These are phyloP conservation scores for Paecilomyces formosus DNA, from an alignment of 2,329 filamentous ascomycete species.

Conservation along the genomic window DNA sequence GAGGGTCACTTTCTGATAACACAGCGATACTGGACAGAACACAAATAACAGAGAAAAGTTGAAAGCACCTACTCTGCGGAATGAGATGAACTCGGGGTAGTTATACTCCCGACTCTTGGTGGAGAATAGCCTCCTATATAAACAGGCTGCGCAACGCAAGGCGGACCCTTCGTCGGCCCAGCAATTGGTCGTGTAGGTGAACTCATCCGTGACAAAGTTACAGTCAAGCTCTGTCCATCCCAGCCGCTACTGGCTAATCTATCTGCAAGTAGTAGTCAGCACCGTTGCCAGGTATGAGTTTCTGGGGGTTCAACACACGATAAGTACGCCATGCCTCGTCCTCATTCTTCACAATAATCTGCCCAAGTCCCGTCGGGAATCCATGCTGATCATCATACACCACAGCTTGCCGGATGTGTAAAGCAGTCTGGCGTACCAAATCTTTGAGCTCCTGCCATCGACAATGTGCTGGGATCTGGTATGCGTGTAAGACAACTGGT, in stretches of 20 bases:
- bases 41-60: not conserved
- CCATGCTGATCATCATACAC: constrained; percentile 38
- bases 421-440: constrained; percentile 35
- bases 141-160: constrained; percentile 16
- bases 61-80: not conserved
- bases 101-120: constrained; percentile 11
- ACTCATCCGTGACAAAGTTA: constrained; percentile 33
- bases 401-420: constrained; percentile 37
- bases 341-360: constrained; percentile 39
- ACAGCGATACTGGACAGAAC: not conserved
- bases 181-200: constrained; percentile 35
- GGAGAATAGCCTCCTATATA: constrained; percentile 26
- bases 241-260: constrained; percentile 35
- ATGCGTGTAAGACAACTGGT: constrained; percentile 1
- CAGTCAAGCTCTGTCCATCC: constrained; percentile 36
- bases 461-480: constrained; percentile 34
- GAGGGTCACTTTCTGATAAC: not conserved
- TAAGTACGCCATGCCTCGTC: constrained; percentile 39
- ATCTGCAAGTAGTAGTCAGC: constrained; percentile 18
- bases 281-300: not conserved
- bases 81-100: not conserved
- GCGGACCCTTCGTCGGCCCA: constrained; percentile 33
- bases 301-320: constrained; percentile 17
- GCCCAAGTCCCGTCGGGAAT: constrained; percentile 34
- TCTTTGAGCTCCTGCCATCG: constrained; percentile 40